Evolutionary conservation across 2,329 filamentous ascomycete genomes (phyloP).

Genomic region (Pseudogymnoascus sp.): DNA sequence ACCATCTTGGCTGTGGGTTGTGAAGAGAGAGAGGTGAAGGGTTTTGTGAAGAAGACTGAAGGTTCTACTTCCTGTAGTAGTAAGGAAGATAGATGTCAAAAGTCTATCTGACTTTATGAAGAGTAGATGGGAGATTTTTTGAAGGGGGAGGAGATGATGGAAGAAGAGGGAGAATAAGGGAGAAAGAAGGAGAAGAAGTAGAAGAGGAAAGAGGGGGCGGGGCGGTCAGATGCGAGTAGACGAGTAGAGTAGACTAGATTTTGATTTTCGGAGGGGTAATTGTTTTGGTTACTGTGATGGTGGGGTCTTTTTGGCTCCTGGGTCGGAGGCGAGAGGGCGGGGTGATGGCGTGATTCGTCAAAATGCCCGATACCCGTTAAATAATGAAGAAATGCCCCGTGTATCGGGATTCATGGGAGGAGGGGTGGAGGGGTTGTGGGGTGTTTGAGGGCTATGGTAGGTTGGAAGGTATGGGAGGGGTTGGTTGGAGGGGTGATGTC

Average conservation of each 20-base stretch:
- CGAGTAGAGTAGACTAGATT: not conserved
- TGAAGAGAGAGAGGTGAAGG: slow-evolving; percentile 6
- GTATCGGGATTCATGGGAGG: not conserved
- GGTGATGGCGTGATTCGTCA: not conserved
- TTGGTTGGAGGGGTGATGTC: slow-evolving; percentile 3
- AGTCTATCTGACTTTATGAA: not conserved
- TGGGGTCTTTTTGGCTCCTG: not conserved
- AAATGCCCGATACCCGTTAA: slow-evolving; percentile 8
- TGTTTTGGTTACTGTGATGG: not conserved
- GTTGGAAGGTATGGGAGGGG: not conserved
- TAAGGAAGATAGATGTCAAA: slow-evolving; percentile 7
- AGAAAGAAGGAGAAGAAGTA: slow-evolving; percentile 13
- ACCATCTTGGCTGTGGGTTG: slow-evolving; percentile 43
- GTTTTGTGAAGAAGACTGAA: not conserved
- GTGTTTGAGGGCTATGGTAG: not conserved
- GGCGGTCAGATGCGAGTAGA: slow-evolving; percentile 5
- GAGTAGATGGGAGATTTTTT: not conserved
- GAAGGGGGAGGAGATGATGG: slow-evolving; percentile 12
- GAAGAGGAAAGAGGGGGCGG: slow-evolving; percentile 14
- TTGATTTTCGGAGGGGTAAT: slow-evolving; percentile 1
- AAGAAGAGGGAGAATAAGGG: slow-evolving; percentile 14
- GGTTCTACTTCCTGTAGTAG: slow-evolving; percentile 1
- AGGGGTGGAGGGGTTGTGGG: slow-evolving; percentile 4
- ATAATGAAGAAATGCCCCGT: not conserved
- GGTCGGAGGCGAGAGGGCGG: slow-evolving; percentile 5